Percentiles rank a stretch among this genome's conserved stretches.
These are phyloP conservation scores for Clathrus columnatus DNA, from an alignment of 768 basidiomycete genomes.

Conservation along the genomic window DNA sequence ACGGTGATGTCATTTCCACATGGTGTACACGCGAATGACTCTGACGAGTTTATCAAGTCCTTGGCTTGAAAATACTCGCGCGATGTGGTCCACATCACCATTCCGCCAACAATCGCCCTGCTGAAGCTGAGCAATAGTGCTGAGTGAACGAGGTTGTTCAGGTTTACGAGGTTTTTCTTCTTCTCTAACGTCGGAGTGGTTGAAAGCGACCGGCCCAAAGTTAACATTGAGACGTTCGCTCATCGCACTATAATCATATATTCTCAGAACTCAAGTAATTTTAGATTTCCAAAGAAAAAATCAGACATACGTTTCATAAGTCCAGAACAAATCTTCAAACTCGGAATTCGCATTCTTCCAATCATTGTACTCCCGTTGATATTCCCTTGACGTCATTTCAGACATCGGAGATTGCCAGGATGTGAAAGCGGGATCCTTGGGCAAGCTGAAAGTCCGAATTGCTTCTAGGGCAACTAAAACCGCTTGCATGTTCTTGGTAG, in stretches of 20 bases:
- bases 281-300: not conserved
- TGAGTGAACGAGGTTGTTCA: too few relatives aligned
- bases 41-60: too few relatives aligned
- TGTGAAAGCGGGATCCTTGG: not conserved
- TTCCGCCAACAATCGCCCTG: too few relatives aligned
- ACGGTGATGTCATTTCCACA: too few relatives aligned
- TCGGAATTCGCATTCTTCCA: not conserved
- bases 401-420: not conserved
- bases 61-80: too few relatives aligned
- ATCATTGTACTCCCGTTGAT: not conserved
- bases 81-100: too few relatives aligned
- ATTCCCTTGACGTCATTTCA: not conserved
- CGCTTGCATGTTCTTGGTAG: slow-evolving; percentile 3
- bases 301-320: slow-evolving; percentile 1
- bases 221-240: not conserved
- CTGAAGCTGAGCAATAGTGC: too few relatives aligned
- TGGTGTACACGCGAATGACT: too few relatives aligned
- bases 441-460: not conserved
- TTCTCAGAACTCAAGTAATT: not conserved
- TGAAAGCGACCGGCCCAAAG: not conserved
- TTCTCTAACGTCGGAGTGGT: not conserved
- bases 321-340: slow-evolving; percentile 5
- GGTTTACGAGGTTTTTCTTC: too few relatives aligned
- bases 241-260: not conserved
- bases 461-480: slow-evolving; percentile 5